Evolutionary conservation across 2,329 filamentous ascomycete species (phyloP).

Genomic region (Rhynchosporium secalis): DNA sequence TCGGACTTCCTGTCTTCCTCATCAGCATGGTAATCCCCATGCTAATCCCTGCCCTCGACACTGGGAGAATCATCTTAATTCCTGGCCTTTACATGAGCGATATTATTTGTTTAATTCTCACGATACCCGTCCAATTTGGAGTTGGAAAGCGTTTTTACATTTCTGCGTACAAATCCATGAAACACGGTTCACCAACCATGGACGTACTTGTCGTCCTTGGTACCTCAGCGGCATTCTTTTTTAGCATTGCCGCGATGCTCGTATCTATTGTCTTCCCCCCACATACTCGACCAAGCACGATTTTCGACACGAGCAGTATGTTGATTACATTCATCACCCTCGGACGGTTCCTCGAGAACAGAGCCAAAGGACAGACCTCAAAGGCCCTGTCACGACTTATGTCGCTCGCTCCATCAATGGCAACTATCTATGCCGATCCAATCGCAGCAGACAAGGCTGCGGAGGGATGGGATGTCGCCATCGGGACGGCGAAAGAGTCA

Average conservation of each 20-base stretch:
- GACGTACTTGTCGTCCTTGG: constrained; percentile 93
- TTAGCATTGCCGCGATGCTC: constrained; percentile 83
- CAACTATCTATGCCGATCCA: constrained; percentile 91
- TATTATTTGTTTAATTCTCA: constrained; percentile 77
- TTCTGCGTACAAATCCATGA: constrained; percentile 90
- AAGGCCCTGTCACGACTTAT: constrained; percentile 91
- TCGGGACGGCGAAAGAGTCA: constrained; percentile 43
- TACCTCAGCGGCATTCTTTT: constrained; percentile 94
- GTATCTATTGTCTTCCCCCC: constrained; percentile 75
- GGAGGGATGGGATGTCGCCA: constrained; percentile 66
- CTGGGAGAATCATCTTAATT: constrained; percentile 66
- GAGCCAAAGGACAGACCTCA: constrained; percentile 93
- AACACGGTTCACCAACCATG: constrained; percentile 93
- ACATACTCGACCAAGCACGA: constrained; percentile 78
- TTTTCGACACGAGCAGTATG: constrained; percentile 99
- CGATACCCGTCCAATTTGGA: constrained; percentile 93
- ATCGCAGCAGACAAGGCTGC: constrained; percentile 90
- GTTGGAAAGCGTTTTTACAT: constrained; percentile 92
- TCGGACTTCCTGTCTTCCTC: constrained; percentile 87
- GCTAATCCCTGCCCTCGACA: constrained; percentile 73
- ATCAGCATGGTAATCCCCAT: constrained; percentile 95
- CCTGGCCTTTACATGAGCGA: constrained; percentile 87
- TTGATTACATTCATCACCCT: constrained; percentile 93
- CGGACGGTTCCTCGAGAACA: constrained; percentile 88
- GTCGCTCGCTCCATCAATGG: constrained; percentile 95